Conservation (phyloP, 2,329 filamentous ascomycete genomes). For the Aaosphaeria arxii region DNA sequence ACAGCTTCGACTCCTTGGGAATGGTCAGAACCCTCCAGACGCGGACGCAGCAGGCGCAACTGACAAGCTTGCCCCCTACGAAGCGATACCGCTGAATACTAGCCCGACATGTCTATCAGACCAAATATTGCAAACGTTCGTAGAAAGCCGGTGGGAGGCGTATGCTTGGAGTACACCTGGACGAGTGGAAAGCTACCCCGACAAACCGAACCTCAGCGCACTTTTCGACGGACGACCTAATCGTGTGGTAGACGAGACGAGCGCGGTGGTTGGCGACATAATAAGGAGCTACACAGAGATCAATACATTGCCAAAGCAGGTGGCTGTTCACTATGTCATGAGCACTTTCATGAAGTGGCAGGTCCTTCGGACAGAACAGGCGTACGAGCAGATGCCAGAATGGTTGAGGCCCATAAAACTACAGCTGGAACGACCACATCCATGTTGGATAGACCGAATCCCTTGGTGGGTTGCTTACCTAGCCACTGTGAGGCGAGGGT, state of each 20-base stretch:
- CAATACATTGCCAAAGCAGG: constrained; percentile 20
- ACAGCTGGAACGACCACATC: constrained; percentile 15
- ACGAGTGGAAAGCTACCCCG: constrained; percentile 11
- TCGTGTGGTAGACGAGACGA: constrained; percentile 14
- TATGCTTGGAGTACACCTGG: constrained; percentile 11
- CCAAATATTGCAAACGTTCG: constrained; percentile 20
- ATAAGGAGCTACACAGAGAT: constrained; percentile 14
- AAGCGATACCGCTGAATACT: constrained; percentile 18
- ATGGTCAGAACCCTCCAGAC: constrained; percentile 7
- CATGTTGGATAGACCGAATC: constrained; percentile 21
- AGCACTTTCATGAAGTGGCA: constrained; percentile 21
- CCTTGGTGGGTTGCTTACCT: constrained; percentile 9
- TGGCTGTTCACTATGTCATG: constrained; percentile 22
- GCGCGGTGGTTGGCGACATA: constrained; percentile 12
- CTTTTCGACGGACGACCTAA: constrained; percentile 15
- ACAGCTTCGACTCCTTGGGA: constrained; percentile 15
- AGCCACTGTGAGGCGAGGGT: not conserved
- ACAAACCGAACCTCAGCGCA: constrained; percentile 14
- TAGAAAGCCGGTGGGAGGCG: constrained; percentile 14
- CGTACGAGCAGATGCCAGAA: constrained; percentile 17
- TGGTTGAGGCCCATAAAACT: constrained; percentile 17
- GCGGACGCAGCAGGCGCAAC: not conserved
- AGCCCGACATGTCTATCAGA: constrained; percentile 16
- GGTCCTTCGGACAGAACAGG: constrained; percentile 13
- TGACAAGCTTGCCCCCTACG: constrained; percentile 6